A percentile compares a stretch with the other conserved stretches of the same genome.
Evolutionary conservation across 106 monocot genomes (phyloP).

Genomic region (Dendrobium nobile): DNA sequence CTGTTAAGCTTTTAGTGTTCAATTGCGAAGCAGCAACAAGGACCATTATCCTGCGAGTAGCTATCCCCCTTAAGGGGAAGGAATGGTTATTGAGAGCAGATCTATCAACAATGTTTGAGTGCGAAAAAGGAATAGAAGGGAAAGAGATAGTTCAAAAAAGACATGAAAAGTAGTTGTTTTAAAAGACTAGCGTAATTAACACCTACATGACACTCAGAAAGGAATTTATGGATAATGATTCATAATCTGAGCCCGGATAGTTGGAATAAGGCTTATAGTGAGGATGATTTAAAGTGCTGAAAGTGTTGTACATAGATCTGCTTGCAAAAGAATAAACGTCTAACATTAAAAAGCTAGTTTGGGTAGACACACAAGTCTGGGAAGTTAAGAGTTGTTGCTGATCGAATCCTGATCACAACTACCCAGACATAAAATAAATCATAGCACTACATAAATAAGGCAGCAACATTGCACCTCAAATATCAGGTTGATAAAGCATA

Average conservation of each 20-base stretch:
- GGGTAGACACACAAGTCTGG: background rate
- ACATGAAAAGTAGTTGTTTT: background rate
- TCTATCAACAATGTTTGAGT: background rate
- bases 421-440: background rate
- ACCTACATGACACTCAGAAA: background rate
- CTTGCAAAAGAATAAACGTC: background rate
- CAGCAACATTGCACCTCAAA: too few relatives aligned
- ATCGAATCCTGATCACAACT: background rate
- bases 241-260: background rate
- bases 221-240: background rate
- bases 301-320: background rate
- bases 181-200: background rate
- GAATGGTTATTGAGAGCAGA: background rate
- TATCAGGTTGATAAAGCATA: too few relatives aligned
- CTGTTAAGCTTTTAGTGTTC: background rate
- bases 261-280: background rate
- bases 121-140: background rate
- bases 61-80: background rate
- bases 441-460: background rate
- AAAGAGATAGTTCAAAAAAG: background rate
- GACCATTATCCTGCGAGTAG: background rate
- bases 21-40: background rate
- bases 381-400: background rate
- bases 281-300: background rate
- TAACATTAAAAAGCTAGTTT: background rate